Conservation (phyloP, 2,329 filamentous ascomycete genomes). For the Alternaria sp. region DNA sequence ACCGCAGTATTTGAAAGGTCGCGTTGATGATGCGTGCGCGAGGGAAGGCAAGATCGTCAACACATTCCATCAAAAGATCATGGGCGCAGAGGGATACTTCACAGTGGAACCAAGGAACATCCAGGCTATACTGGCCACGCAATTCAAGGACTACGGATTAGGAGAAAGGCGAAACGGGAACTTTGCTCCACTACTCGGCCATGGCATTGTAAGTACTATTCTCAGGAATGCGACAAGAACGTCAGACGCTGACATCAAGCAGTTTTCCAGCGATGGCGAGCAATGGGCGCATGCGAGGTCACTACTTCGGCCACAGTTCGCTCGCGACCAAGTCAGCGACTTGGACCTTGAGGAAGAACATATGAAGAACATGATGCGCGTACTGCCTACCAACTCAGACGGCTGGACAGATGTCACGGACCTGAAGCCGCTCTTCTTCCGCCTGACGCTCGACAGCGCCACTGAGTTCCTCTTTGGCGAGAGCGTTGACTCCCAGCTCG, state of each 20-base stretch:
- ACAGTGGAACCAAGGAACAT: constrained; percentile 55
- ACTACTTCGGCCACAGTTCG: constrained; percentile 47
- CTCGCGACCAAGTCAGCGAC: constrained; percentile 39
- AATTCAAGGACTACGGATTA: constrained; percentile 55
- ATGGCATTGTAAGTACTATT: constrained; percentile 41
- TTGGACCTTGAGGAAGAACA: constrained; percentile 41
- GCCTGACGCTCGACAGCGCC: constrained; percentile 47
- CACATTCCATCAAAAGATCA: constrained; percentile 32
- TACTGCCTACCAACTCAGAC: constrained; percentile 20
- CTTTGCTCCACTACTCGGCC: constrained; percentile 50
- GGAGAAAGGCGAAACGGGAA: constrained; percentile 42
- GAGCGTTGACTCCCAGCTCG: constrained; percentile 38
- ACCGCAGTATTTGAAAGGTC: constrained; percentile 38
- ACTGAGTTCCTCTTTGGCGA: constrained; percentile 49
- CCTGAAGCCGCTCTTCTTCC: constrained; percentile 50
- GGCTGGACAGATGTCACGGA: constrained; percentile 40
- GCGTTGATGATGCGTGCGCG: constrained; percentile 24
- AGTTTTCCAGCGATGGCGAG: constrained; percentile 41
- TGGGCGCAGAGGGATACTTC: constrained; percentile 21
- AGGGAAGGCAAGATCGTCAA: constrained; percentile 28
- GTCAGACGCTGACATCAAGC: neutral
- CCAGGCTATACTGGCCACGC: constrained; percentile 52
- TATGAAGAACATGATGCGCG: constrained; percentile 43
- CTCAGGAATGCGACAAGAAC: neutral
- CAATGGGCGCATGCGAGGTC: constrained; percentile 40